Percentiles rank a stretch among this genome's conserved stretches.
Conservation (phyloP, 768 basidiomycete species). For the Piloderma croceum region DNA sequence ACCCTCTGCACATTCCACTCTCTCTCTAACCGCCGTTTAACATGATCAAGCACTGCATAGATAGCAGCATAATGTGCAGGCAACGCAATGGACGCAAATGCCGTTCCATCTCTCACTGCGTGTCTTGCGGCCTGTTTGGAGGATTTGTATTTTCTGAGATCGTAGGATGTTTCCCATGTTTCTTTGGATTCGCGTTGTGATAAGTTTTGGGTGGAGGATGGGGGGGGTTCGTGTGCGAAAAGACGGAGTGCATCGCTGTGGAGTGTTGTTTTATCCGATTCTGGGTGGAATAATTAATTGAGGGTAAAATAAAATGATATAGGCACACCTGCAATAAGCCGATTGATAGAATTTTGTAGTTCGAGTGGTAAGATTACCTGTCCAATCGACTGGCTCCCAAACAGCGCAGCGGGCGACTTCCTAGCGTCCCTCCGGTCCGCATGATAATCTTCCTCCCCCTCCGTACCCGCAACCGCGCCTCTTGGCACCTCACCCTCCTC, state of each 20-base stretch:
- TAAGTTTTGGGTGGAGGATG: constrained; percentile 6
- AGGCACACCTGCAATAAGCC: constrained; percentile 58
- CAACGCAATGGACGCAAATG: constrained; percentile 81
- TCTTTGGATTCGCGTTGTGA: no score
- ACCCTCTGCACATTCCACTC: constrained; percentile 57
- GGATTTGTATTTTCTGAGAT: constrained; percentile 57
- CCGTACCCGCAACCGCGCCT: constrained; percentile 26
- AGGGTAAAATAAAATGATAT: constrained; percentile 6
- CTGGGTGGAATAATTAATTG: constrained; percentile 31
- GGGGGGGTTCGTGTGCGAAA: constrained; percentile 38
- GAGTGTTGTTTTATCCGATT: constrained; percentile 55
- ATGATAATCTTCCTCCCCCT: constrained; percentile 30
- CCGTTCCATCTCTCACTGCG: constrained; percentile 67
- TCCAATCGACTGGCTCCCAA: constrained; percentile 71
- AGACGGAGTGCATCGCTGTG: constrained; percentile 71
- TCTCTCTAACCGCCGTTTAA: constrained; percentile 56
- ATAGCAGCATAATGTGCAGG: constrained; percentile 84
- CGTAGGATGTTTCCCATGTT: constrained; percentile 59
- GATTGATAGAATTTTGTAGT: constrained; percentile 58
- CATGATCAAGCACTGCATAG: constrained; percentile 62
- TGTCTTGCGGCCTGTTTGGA: constrained; percentile 53
- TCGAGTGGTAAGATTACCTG: constrained; percentile 68
- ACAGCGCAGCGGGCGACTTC: constrained; percentile 77
- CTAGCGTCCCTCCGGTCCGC: constrained; percentile 32
- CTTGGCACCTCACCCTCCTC: constrained; percentile 18